A percentile compares a stretch with the other conserved stretches of the same genome.
Conservation (phyloP, 306 rosid genomes). For the Clitoria ternatea region DNA sequence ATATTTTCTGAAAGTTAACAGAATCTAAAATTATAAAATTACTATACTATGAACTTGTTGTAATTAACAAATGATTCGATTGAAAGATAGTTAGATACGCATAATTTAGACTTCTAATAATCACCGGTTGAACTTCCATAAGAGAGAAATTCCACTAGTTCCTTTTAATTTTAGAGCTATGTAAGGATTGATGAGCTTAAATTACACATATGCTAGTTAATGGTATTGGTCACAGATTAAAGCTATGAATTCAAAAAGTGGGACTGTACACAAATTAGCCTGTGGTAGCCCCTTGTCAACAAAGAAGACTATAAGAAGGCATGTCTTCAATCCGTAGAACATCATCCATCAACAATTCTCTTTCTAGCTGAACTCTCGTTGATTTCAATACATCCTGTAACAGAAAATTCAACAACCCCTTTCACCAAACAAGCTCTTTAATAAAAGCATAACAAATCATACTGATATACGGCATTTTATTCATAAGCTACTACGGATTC, state of each 20-base stretch:
- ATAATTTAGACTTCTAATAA: slow-evolving; percentile 13
- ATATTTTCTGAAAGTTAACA: no score
- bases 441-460: neutral
- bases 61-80: neutral
- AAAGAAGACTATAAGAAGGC: slow-evolving; percentile 82
- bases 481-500: slow-evolving; percentile 21
- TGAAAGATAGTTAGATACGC: neutral
- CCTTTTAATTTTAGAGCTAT: neutral
- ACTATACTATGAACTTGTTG: neutral
- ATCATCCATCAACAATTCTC: slow-evolving; percentile 74
- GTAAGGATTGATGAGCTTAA: slow-evolving; percentile 6
- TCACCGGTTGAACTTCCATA: neutral
- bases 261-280: neutral
- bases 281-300: slow-evolving; percentile 27
- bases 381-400: slow-evolving; percentile 71
- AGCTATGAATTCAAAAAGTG: neutral
- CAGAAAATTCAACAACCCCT: neutral
- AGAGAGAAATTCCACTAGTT: neutral
- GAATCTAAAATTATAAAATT: neutral
- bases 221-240: neutral
- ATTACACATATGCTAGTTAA: neutral
- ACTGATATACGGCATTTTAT: neutral
- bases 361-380: slow-evolving; percentile 70
- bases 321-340: slow-evolving; percentile 81
- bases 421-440: neutral